Base-by-base conservation (phyloP, 164 flowering plant species). In the Cinnamomum chago region DNA sequence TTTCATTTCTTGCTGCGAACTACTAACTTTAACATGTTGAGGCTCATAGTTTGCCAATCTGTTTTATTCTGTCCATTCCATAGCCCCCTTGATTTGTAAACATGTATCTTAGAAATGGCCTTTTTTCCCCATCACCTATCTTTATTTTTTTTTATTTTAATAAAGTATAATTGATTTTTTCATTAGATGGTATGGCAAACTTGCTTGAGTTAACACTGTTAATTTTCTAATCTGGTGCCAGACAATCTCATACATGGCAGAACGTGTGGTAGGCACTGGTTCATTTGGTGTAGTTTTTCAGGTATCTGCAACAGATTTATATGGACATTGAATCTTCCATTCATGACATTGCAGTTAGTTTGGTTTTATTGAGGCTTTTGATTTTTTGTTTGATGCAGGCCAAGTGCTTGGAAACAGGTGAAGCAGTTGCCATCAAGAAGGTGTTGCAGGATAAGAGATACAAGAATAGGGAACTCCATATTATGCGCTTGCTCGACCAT, bases 231-330 rank as follows among this genome's bases (percentile, higher is more conserved):
- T 72, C 73, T 23, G 47, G 22, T 82, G 62, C 52, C 89, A 96
- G 99, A 91, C 92, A 64, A 76, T 94, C 76, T 92, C 99, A 9
- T 96, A 89, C 82, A 90, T 91, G 94, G 98, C 97, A 55, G 99
- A 96, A 81, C 95, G 97, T 75, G 95, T 94, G 67, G 99, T 94
- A 70, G 99, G 99, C 55, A 92, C 94, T 80, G 99, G 99, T 83
- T 96, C 99, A n/a, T 96, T 96, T 86, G 99, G 99, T 68, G 95
- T 94, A 72, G 99, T 96, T 50, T 96, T 87, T 82, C 97, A 96
- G 98, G 99, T 95, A 82, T 70, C 62, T 24, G 62, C 72, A 30
- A n/a, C 35, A 70, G 12, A 40, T 9, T 40, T 40, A 40, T 10
- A 70, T 50, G 25, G 69, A 15, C 17, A 66, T 58, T 35, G 11